These are phyloP conservation scores for Solanum okadae DNA, from an alignment of 257 asterid species.

Conservation along the genomic window DNA sequence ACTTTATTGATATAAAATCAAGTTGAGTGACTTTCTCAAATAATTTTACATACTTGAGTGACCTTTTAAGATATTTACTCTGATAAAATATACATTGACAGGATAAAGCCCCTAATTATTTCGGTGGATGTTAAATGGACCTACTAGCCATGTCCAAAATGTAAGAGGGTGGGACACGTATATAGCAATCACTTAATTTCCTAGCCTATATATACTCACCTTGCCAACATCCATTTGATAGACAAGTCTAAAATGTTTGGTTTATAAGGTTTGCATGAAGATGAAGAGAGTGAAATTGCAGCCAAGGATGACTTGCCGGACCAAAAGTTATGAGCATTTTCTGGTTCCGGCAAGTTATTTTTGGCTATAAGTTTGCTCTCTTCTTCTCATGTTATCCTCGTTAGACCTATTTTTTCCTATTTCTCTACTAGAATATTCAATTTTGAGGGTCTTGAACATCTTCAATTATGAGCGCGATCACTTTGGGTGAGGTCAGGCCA, in stretches of 20 bases:
- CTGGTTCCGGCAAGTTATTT: constrained; percentile 22
- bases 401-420: not conserved
- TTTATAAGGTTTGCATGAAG: constrained; percentile 25
- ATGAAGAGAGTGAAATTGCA: constrained; percentile 27
- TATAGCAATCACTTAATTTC: not conserved
- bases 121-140: not conserved
- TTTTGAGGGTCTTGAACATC: not conserved
- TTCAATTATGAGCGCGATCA: no score
- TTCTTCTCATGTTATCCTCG: constrained; percentile 23
- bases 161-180: not conserved
- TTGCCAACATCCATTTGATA: not conserved
- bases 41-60: no score
- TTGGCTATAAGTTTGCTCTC: constrained; percentile 36
- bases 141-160: not conserved
- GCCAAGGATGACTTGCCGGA: constrained; percentile 68
- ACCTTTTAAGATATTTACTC: no score
- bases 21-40: no score
- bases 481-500: no score
- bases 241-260: not conserved
- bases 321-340: not conserved
- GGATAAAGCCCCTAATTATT: not conserved
- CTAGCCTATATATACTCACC: not conserved
- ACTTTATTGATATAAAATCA: no score
- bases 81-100: not conserved
- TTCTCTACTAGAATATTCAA: not conserved